A percentile compares a stretch with the other conserved stretches of the same genome.
Evolutionary conservation across 164 flowering plant genomes (phyloP).

Genomic region (Brasenia schreberi): DNA sequence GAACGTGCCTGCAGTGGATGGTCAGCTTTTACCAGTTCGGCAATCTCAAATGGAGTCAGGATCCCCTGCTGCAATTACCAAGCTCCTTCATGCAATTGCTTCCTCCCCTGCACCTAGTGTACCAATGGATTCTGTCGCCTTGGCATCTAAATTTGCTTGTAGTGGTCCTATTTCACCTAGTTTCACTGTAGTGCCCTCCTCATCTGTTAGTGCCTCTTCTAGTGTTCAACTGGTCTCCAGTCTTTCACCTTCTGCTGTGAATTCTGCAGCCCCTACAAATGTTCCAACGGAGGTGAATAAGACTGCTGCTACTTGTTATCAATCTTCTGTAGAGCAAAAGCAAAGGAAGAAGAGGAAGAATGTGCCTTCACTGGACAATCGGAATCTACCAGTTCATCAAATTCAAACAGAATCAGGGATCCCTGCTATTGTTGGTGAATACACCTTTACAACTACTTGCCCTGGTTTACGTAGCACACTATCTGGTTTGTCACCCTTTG

Average conservation of each 20-base stretch:
- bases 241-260: slow-evolving; percentile 19
- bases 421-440: slow-evolving; percentile 12
- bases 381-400: slow-evolving; percentile 17
- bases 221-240: slow-evolving; percentile 22
- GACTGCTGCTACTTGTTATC: slow-evolving; percentile 17
- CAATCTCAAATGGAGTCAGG: slow-evolving; percentile 23
- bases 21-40: slow-evolving; percentile 17
- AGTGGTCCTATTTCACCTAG: slow-evolving; percentile 13
- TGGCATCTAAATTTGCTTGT: slow-evolving; percentile 12
- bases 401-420: slow-evolving; percentile 20
- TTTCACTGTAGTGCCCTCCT: slow-evolving; percentile 13
- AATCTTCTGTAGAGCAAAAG: slow-evolving; percentile 32
- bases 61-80: slow-evolving; percentile 13
- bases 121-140: not conserved
- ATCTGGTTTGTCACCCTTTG: not conserved
- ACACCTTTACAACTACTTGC: slow-evolving; percentile 23
- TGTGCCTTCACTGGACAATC: slow-evolving; percentile 30
- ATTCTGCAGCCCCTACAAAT: slow-evolving; percentile 19
- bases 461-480: slow-evolving; percentile 14
- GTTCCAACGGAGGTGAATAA: slow-evolving; percentile 24
- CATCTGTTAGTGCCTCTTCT: slow-evolving; percentile 18
- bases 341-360: slow-evolving; percentile 62
- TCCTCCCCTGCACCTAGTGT: slow-evolving; percentile 17
- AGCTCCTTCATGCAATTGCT: slow-evolving; percentile 22
- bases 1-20: slow-evolving; percentile 27